A percentile compares a stretch with the other conserved stretches of the same genome.
phyloP scores from a whole-genome alignment of 805 yeast genomes.

The Spathaspora arborariae region DNA sequence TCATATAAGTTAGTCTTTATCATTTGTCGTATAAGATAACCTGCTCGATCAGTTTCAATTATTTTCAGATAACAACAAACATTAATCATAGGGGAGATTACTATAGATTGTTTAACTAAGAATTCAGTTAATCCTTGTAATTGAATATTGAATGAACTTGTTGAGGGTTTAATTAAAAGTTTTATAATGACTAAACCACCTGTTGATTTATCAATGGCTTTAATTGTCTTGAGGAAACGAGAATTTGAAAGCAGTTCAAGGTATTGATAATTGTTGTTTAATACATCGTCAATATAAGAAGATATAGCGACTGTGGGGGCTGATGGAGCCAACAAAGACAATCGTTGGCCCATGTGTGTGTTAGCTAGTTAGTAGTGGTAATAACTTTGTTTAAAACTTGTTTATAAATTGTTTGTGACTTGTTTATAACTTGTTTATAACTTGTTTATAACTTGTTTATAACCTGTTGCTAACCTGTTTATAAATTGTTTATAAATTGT shows the following conservation, averaged over 20 bases:
- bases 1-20: slow-evolving; percentile 81
- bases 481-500: not conserved
- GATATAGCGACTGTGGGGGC: slow-evolving; percentile 90
- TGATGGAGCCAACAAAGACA: slow-evolving; percentile 83
- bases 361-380: not conserved
- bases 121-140: slow-evolving; percentile 23
- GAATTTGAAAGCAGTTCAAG: slow-evolving; percentile 73
- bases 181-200: slow-evolving; percentile 73
- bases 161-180: slow-evolving; percentile 62
- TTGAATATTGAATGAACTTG: slow-evolving; percentile 18
- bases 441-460: not conserved
- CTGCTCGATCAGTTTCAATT: slow-evolving; percentile 88
- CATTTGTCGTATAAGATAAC: slow-evolving; percentile 81
- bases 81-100: slow-evolving; percentile 50
- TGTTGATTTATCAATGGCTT: slow-evolving; percentile 61
- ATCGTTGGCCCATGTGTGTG: slow-evolving; percentile 71
- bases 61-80: slow-evolving; percentile 69
- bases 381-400: not conserved
- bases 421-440: not conserved
- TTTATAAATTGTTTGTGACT: not conserved
- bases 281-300: slow-evolving; percentile 73
- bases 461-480: not conserved
- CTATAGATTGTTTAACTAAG: slow-evolving; percentile 31
- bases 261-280: slow-evolving; percentile 71
- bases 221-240: slow-evolving; percentile 80